These are phyloP conservation scores for Petunia axillaris DNA, from an alignment of 257 asterid genomes.

Conservation along the genomic window DNA sequence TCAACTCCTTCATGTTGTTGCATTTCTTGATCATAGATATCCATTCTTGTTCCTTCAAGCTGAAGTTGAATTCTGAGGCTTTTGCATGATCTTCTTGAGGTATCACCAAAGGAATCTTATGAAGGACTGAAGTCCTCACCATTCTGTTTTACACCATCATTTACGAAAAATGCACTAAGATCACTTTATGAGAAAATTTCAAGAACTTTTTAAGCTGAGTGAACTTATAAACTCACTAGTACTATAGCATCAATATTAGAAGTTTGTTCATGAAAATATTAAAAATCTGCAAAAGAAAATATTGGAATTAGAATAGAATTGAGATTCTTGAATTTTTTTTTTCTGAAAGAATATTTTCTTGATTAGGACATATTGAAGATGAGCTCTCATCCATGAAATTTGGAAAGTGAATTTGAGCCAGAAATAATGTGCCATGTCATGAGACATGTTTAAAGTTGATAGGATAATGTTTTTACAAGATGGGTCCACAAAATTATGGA, in stretches of 20 bases:
- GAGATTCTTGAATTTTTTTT: background rate
- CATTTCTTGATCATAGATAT: conserved; percentile 60
- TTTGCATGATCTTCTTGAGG: conserved; percentile 39
- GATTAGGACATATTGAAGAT: conserved; percentile 21
- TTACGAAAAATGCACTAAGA: background rate
- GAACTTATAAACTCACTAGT: conserved; percentile 20
- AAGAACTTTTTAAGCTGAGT: background rate
- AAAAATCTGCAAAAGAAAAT: too few relatives aligned
- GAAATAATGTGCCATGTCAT: conserved; percentile 43
- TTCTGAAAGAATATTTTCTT: background rate
- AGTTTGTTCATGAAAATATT: background rate
- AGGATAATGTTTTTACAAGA: conserved; percentile 57
- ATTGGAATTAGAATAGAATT: conserved; percentile 16
- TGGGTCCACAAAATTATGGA: conserved; percentile 36
- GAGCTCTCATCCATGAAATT: conserved; percentile 51
- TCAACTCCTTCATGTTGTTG: conserved; percentile 53
- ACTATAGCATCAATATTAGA: background rate
- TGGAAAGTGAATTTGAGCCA: conserved; percentile 49
- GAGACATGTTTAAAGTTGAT: conserved; percentile 45
- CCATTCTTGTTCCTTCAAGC: conserved; percentile 63
- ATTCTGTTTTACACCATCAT: conserved; percentile 46
- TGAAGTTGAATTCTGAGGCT: conserved; percentile 45
- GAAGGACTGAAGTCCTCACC: conserved; percentile 66
- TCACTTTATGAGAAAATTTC: background rate
- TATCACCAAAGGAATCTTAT: conserved; percentile 47